These are phyloP conservation scores for Candida gigantensis DNA, from an alignment of 1,139 yeast species.

Conservation along the genomic window DNA sequence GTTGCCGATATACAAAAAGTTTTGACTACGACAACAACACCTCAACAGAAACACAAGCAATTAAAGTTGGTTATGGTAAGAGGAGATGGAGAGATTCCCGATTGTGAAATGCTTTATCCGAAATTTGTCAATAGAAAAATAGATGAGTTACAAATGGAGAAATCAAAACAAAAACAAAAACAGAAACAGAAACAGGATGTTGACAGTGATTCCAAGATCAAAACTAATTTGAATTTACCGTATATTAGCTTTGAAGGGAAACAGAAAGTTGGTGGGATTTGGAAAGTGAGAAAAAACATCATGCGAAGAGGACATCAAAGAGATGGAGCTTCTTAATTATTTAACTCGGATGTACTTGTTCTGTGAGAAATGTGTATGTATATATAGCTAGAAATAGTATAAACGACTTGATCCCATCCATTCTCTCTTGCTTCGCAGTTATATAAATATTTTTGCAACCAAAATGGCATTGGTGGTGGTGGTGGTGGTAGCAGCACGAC, in stretches of 20 bases:
- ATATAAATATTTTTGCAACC: conserved; percentile 1
- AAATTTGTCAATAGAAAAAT: conserved; percentile 18
- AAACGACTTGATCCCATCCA: too few relatives aligned
- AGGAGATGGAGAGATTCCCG: conserved; percentile 61
- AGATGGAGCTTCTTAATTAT: too few relatives aligned
- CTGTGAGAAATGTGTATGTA: too few relatives aligned
- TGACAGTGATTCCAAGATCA: not conserved
- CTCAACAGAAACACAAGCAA: conserved; percentile 20
- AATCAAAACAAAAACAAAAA: conserved; percentile 1
- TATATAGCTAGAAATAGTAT: too few relatives aligned
- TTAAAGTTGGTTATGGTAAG: conserved; percentile 52
- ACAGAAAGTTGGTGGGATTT: conserved; percentile 55
- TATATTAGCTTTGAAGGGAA: conserved; percentile 51
- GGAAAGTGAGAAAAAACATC: conserved; percentile 67
- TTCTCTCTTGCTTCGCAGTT: too few relatives aligned
- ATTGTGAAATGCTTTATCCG: conserved; percentile 33
- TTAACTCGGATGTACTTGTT: too few relatives aligned
- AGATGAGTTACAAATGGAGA: conserved; percentile 14
- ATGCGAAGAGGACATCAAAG: conserved; percentile 40
- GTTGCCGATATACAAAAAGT: conserved; percentile 13
- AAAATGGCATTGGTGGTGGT: not conserved
- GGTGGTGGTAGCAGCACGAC: too few relatives aligned
- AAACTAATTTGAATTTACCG: conserved; percentile 35
- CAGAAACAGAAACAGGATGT: too few relatives aligned
- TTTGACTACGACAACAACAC: conserved; percentile 8